phyloP scores from a whole-genome alignment of 129 eudicot species.

The Flaveria bidentis region DNA sequence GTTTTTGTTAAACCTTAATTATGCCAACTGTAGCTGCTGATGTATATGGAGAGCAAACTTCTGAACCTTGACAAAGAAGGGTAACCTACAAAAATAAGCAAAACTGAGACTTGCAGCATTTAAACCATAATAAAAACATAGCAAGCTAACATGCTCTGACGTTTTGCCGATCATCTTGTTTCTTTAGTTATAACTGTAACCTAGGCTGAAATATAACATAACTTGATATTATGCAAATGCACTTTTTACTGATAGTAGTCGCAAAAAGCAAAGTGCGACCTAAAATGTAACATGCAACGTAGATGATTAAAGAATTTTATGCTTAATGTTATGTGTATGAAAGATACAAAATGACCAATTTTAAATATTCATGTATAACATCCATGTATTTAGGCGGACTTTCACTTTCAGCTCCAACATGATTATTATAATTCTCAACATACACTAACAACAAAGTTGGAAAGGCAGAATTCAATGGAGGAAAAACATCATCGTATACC shows the following conservation, averaged over 20 bases:
- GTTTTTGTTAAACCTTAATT: constrained; percentile 65
- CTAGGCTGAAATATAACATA: background rate
- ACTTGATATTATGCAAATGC: background rate
- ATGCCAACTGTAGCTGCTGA: constrained; percentile 94
- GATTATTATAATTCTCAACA: background rate
- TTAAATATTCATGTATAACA: background rate
- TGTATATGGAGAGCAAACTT: constrained; percentile 53
- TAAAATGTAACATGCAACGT: background rate
- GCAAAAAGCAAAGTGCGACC: background rate
- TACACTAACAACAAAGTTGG: background rate
- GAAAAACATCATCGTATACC: background rate
- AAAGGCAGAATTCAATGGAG: background rate
- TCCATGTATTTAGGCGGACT: background rate
- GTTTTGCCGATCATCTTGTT: background rate
- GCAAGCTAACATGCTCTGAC: background rate
- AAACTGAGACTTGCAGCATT: constrained; percentile 4
- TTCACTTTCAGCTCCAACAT: background rate
- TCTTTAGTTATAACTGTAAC: background rate
- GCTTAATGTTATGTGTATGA: background rate
- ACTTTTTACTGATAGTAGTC: background rate
- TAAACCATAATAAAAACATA: background rate
- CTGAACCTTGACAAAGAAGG: constrained; percentile 90
- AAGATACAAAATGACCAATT: background rate
- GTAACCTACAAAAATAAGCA: constrained; percentile 61
- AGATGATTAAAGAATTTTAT: background rate